Conservation (phyloP, 352 stramenopile species). For the Pythium brassicae region DNA sequence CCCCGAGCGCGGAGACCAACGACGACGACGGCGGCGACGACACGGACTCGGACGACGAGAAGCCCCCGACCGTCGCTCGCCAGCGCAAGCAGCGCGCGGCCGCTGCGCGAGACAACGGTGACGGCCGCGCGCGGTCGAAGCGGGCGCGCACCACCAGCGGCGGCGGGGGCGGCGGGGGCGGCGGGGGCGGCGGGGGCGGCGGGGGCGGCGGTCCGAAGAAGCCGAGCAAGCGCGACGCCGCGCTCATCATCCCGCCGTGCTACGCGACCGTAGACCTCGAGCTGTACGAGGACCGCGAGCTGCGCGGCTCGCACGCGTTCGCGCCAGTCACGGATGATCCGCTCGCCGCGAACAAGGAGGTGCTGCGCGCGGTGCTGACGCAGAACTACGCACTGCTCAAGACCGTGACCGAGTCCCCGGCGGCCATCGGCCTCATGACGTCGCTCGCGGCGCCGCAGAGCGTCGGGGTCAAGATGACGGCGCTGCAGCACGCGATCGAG, state of each 20-base stretch:
- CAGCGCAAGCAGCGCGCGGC: conserved; percentile 4
- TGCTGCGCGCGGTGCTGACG: conserved; percentile 65
- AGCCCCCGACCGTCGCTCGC: background rate
- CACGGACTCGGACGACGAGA: conserved; percentile 2
- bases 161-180: conserved; percentile 4
- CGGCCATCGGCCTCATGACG: conserved; percentile 36
- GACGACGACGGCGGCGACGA: background rate
- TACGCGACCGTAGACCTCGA: conserved; percentile 35
- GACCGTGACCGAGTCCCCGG: conserved; percentile 43
- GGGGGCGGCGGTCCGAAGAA: conserved; percentile 10
- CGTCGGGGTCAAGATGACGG: conserved; percentile 35
- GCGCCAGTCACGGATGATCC: conserved; percentile 37
- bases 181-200: conserved; percentile 5
- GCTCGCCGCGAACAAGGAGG: conserved; percentile 49
- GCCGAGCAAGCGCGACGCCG: conserved; percentile 26
- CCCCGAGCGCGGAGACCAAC: background rate
- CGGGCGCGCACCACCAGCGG: background rate
- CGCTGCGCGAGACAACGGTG: conserved; percentile 1
- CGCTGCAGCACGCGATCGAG: conserved; percentile 67
- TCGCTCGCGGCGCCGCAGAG: conserved; percentile 45
- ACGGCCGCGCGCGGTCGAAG: background rate
- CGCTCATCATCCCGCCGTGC: conserved; percentile 42
- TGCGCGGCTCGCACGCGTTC: conserved; percentile 47
- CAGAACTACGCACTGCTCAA: conserved; percentile 66
- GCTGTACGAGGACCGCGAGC: conserved; percentile 57